phyloP scores from a whole-genome alignment of 2,329 filamentous ascomycete species.

The Trichophyton rubrum region DNA sequence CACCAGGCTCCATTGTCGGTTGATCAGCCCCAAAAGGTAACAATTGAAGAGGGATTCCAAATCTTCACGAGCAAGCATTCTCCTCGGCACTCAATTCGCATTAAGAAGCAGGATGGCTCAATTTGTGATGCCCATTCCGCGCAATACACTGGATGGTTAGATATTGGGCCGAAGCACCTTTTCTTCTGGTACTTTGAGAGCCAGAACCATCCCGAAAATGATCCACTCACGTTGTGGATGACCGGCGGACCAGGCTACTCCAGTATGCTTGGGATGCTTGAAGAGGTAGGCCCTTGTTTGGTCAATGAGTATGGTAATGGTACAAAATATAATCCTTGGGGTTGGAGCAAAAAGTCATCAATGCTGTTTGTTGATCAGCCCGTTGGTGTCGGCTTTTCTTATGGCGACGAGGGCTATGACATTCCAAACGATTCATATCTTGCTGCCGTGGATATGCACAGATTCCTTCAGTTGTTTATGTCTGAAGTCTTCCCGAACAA shows the following conservation, averaged over 20 bases:
- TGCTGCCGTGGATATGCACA: constrained; percentile 36
- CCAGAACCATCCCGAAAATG: constrained; percentile 24
- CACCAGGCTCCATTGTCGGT: neutral
- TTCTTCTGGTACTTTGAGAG: constrained; percentile 38
- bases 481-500: constrained; percentile 33
- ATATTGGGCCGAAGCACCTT: constrained; percentile 29
- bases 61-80: constrained; percentile 8
- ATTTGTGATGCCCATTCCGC: constrained; percentile 13
- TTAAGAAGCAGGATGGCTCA: constrained; percentile 13
- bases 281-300: constrained; percentile 28
- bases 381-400: constrained; percentile 29
- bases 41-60: neutral
- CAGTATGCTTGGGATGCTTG: constrained; percentile 26
- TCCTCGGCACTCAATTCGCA: constrained; percentile 12
- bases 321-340: constrained; percentile 20
- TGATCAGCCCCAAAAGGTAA: neutral
- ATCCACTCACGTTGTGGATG: constrained; percentile 31
- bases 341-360: constrained; percentile 8
- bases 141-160: constrained; percentile 14
- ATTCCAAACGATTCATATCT: constrained; percentile 29
- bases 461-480: constrained; percentile 37
- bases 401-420: constrained; percentile 22
- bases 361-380: constrained; percentile 27
- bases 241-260: constrained; percentile 30
- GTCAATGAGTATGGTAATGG: neutral